Percentiles rank a stretch among this genome's conserved stretches.
phyloP scores from a whole-genome alignment of 2,329 filamentous ascomycete genomes.

The Penicillium sp. region DNA sequence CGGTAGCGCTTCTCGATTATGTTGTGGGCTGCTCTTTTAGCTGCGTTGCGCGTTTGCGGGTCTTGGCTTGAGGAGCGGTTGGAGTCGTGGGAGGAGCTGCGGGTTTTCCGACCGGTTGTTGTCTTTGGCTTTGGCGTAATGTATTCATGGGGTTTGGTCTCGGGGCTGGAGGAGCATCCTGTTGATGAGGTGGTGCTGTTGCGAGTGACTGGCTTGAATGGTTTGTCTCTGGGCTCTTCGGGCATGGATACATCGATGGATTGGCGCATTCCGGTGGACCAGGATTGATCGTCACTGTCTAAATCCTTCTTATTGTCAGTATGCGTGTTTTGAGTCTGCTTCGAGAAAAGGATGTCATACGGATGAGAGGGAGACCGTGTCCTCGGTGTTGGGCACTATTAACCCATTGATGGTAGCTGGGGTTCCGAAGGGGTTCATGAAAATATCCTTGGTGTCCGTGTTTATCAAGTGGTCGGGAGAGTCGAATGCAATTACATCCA shows the following conservation, averaged over 20 bases:
- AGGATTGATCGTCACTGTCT: constrained; percentile 35
- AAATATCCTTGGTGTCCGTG: constrained; percentile 29
- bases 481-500: constrained; percentile 29
- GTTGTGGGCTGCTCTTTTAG: constrained; percentile 40
- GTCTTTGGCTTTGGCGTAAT: constrained; percentile 5
- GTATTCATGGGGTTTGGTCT: constrained; percentile 26
- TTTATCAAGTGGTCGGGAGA: constrained; percentile 28
- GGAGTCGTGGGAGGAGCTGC: constrained; percentile 27
- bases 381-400: constrained; percentile 29
- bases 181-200: constrained; percentile 12
- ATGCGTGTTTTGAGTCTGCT: background rate
- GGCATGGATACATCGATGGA: constrained; percentile 17
- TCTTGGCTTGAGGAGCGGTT: constrained; percentile 17
- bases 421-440: constrained; percentile 28
- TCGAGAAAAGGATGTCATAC: constrained; percentile 8
- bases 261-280: constrained; percentile 23
- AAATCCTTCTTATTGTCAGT: constrained; percentile 21
- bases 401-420: constrained; percentile 30
- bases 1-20: constrained; percentile 42
- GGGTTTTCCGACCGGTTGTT: constrained; percentile 20
- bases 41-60: constrained; percentile 30
- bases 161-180: constrained; percentile 28
- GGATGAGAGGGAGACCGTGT: constrained; percentile 27
- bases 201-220: constrained; percentile 7
- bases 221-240: constrained; percentile 3